Conservation (phyloP, 768 basidiomycete species). For the Suillus plorans region DNA sequence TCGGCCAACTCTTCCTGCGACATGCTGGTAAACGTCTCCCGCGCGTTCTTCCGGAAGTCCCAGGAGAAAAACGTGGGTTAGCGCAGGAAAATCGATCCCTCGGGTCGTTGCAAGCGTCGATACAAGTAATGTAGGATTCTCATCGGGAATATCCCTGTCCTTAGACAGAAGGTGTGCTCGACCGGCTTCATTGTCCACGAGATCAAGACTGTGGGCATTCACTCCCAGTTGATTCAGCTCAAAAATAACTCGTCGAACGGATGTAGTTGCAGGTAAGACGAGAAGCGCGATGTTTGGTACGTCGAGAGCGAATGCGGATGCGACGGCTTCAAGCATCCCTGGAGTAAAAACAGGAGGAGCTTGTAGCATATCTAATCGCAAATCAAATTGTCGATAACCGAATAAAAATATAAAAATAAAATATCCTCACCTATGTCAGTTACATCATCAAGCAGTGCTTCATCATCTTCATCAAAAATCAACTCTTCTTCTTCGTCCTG, state of each 20-base stretch:
- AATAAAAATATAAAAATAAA: neutral
- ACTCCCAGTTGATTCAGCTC: conserved; percentile 68
- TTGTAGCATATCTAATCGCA: conserved; percentile 40
- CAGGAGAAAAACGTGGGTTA: conserved; percentile 75
- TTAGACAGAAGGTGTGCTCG: conserved; percentile 42
- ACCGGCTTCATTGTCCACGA: conserved; percentile 44
- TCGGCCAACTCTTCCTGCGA: conserved; percentile 75
- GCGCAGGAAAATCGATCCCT: conserved; percentile 68
- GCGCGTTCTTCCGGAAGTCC: conserved; percentile 54
- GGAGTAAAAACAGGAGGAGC: conserved; percentile 56
- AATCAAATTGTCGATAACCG: conserved; percentile 10
- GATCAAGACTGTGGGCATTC: conserved; percentile 61
- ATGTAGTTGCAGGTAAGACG: conserved; percentile 61
- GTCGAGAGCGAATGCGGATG: conserved; percentile 68
- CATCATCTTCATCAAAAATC: conserved; percentile 26
- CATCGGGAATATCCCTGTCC: conserved; percentile 31
- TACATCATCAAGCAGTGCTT: conserved; percentile 16
- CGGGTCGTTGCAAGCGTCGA: conserved; percentile 68
- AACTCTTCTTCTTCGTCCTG: conserved; percentile 12
- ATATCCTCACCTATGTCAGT: conserved; percentile 22
- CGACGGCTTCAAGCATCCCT: conserved; percentile 64
- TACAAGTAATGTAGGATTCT: conserved; percentile 64
- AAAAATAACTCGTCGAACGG: conserved; percentile 60
- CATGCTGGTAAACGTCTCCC: conserved; percentile 65
- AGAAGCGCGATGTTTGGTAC: conserved; percentile 67